A percentile compares a stretch with the other conserved stretches of the same genome.
These are phyloP conservation scores for Camelina neglecta DNA, from an alignment of 345 rosid species.

Conservation along the genomic window DNA sequence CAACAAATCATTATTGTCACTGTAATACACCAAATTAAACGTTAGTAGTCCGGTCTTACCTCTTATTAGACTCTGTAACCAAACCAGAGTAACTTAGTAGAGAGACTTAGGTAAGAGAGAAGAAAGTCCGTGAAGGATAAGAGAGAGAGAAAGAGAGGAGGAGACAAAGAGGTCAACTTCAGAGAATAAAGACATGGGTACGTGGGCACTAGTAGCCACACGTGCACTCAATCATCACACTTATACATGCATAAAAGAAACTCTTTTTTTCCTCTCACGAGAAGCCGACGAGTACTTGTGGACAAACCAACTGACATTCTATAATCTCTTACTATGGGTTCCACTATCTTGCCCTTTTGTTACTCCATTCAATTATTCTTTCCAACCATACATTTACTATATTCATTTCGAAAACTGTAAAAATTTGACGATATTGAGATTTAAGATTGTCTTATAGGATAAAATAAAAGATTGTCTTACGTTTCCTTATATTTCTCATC, in stretches of 20 bases:
- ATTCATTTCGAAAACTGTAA: neutral
- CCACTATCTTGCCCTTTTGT: slow-evolving; percentile 15
- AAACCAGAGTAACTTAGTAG: neutral
- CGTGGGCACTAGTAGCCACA: slow-evolving; percentile 66
- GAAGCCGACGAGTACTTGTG: slow-evolving; percentile 38
- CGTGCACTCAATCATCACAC: slow-evolving; percentile 69
- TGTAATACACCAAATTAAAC: no score
- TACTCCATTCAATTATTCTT: slow-evolving; percentile 1
- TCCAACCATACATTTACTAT: slow-evolving; percentile 4
- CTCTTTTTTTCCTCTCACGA: slow-evolving; percentile 18
- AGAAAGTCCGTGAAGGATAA: slow-evolving; percentile 28
- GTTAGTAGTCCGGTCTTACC: neutral
- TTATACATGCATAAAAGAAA: slow-evolving; percentile 28
- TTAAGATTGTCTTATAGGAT: neutral
- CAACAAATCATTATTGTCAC: no score
- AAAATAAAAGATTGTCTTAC: neutral
- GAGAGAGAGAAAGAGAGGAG: slow-evolving; percentile 23
- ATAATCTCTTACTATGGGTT: slow-evolving; percentile 11
- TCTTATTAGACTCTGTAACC: neutral
- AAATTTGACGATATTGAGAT: neutral
- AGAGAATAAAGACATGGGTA: slow-evolving; percentile 57
- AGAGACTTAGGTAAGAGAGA: neutral
- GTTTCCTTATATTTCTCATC: neutral
- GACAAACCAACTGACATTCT: slow-evolving; percentile 51
- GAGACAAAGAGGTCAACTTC: slow-evolving; percentile 54